Evolutionary conservation across 164 flowering plant species (phyloP), one percentile per base, ranked within the genome.

Genomic region (Tinospora cordifolia): DNA sequence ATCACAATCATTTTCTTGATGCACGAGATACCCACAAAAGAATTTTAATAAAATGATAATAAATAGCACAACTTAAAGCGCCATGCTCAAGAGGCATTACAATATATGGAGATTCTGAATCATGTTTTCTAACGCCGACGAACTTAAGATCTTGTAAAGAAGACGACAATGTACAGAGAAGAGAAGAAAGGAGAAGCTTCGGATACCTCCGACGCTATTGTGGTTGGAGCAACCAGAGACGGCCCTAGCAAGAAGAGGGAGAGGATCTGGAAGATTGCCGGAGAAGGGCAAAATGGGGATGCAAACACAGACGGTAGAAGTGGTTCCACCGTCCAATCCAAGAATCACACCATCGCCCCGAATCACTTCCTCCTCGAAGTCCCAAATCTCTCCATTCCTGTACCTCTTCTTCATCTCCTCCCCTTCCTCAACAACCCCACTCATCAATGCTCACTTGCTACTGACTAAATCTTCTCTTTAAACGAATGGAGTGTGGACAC

Each of bases 261-360:
- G 78, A 66, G 91, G 80, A 34, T 89, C 87, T 11, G 87, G 91
- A 6, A 84, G 74, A 2, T 72, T 69, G 8, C 72, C 69, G 62
- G 85, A 79, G 74, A 74, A 77, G 19, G 87, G 83, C 39, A 86
- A 46, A 26, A 85, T 6, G 10, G 93, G 89, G 79, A 93, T 78
- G 76, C 98, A 93, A 11, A 93, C 72, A 74, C 98, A 93, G 40
- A 89, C 85, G 0, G 98, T 93, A 34, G 90, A 86, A 6, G 98
- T 90, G 3, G 98, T 80, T 2, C 98, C 98, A 13, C 98, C 98
- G 70, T 93, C 98, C 63, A 93, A 72, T 0, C 98, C 98, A 57
- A 93, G 74, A 0, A 90, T 79, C 10, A 92, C 78, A 25, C 65
- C 68, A 22, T 64, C 64, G 8, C 59, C 58, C 25, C 27, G 72